Conservation (phyloP, 257 asterid species). For the Capsicum baccatum region DNA sequence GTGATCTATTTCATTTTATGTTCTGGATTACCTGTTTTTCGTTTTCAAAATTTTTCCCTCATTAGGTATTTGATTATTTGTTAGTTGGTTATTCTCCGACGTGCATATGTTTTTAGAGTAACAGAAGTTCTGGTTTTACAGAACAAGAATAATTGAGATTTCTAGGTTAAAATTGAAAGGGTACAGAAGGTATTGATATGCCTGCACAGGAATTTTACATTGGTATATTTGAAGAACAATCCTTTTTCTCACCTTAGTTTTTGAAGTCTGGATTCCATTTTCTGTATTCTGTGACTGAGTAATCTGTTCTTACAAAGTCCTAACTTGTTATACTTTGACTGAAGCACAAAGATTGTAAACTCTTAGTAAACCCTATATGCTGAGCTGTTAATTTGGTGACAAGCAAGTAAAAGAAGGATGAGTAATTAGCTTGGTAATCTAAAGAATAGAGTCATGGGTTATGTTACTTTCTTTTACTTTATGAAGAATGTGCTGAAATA, state of each 20-base stretch:
- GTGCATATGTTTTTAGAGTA: background rate
- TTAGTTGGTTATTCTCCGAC: background rate
- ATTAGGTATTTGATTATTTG: background rate
- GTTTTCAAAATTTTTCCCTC: background rate
- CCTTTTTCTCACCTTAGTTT: background rate
- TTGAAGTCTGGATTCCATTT: background rate
- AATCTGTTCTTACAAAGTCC: background rate
- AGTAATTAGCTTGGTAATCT: conserved; percentile 5
- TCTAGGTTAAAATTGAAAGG: conserved; percentile 19
- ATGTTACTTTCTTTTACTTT: conserved; percentile 19
- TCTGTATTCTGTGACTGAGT: background rate
- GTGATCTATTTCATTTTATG: conserved; percentile 32
- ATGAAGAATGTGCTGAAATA: background rate
- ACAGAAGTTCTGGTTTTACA: background rate
- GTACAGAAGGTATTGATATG: background rate
- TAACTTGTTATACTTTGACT: background rate
- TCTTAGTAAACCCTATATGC: conserved; percentile 24
- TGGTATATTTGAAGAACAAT: background rate
- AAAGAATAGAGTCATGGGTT: background rate
- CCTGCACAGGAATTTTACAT: background rate
- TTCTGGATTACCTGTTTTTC: background rate
- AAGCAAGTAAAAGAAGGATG: background rate
- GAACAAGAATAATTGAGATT: conserved; percentile 4
- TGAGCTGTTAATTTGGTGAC: background rate
- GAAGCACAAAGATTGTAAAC: background rate